These are phyloP conservation scores for Saturnispora zaruensis DNA, from an alignment of 805 yeast genomes.

Conservation along the genomic window DNA sequence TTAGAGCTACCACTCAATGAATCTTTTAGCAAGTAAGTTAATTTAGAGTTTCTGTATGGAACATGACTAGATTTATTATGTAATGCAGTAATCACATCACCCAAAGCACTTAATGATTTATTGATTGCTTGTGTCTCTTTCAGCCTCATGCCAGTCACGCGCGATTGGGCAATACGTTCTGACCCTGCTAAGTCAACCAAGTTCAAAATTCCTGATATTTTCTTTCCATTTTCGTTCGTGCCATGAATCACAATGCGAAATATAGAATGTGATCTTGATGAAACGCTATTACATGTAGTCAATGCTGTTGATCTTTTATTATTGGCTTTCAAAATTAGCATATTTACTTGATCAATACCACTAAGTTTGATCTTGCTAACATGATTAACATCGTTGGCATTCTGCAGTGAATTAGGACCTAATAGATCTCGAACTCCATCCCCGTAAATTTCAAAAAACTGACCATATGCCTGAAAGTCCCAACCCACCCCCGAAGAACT, in stretches of 20 bases:
- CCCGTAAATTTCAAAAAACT: slow-evolving; percentile 84
- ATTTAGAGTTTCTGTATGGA: slow-evolving; percentile 62
- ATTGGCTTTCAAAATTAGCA: slow-evolving; percentile 45
- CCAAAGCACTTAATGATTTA: slow-evolving; percentile 76
- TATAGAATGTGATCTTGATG: slow-evolving; percentile 88
- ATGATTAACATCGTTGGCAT: slow-evolving; percentile 56
- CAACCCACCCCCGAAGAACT: slow-evolving; percentile 48
- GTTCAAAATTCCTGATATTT: slow-evolving; percentile 55
- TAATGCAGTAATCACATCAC: slow-evolving; percentile 65
- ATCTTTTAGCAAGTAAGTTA: slow-evolving; percentile 77
- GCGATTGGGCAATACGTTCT: slow-evolving; percentile 69
- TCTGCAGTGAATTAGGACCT: slow-evolving; percentile 41
- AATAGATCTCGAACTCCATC: slow-evolving; percentile 71
- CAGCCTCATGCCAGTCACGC: slow-evolving; percentile 70
- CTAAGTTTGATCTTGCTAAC: slow-evolving; percentile 40
- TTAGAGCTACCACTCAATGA: slow-evolving; percentile 82
- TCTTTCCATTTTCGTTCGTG: slow-evolving; percentile 30
- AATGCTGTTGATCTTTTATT: slow-evolving; percentile 68
- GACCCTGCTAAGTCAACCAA: slow-evolving; percentile 92
- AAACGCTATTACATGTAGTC: slow-evolving; percentile 71
- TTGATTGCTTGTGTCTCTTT: slow-evolving; percentile 86
- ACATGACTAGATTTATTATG: slow-evolving; percentile 36
- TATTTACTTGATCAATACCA: slow-evolving; percentile 38
- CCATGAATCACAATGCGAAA: slow-evolving; percentile 61
- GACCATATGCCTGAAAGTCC: slow-evolving; percentile 56